Conservation (phyloP, 164 flowering plant genomes). For the Akebia trifoliata region DNA sequence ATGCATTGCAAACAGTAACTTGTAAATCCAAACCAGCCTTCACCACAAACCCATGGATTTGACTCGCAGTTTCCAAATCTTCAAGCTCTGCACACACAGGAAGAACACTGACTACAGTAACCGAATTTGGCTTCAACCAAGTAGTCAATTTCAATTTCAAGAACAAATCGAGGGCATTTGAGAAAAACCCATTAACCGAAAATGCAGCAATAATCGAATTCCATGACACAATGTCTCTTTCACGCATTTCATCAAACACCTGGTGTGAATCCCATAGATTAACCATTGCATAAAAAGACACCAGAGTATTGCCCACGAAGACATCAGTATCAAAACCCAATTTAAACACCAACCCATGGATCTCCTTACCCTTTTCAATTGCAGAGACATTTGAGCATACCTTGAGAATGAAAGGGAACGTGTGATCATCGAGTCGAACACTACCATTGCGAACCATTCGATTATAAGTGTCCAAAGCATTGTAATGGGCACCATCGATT, state of each 20-base stretch:
- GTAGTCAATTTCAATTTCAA: constrained; percentile 24
- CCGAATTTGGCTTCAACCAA: constrained; percentile 13
- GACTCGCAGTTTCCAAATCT: constrained; percentile 27
- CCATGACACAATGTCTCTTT: constrained; percentile 59
- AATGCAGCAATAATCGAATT: constrained; percentile 43
- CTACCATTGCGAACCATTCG: constrained; percentile 18
- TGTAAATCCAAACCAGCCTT: constrained; percentile 14
- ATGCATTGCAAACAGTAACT: constrained; percentile 14
- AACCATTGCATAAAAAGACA: constrained; percentile 24
- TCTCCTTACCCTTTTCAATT: constrained; percentile 27
- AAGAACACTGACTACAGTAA: constrained; percentile 15
- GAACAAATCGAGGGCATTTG: constrained; percentile 29
- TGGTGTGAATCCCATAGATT: constrained; percentile 19
- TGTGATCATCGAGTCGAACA: constrained; percentile 29
- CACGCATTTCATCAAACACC: constrained; percentile 60
- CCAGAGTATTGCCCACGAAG: constrained; percentile 31
- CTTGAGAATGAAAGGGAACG: constrained; percentile 32
- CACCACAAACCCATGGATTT: constrained; percentile 17
- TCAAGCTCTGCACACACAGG: constrained; percentile 36
- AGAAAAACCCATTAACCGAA: constrained; percentile 26
- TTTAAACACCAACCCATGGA: constrained; percentile 29
- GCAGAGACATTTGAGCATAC: constrained; percentile 22
- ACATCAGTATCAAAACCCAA: constrained; percentile 28
- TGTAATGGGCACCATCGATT: constrained; percentile 3
- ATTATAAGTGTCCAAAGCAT: constrained; percentile 24